phyloP scores from a whole-genome alignment of 768 basidiomycete species.

The Hygrocybe punicea region DNA sequence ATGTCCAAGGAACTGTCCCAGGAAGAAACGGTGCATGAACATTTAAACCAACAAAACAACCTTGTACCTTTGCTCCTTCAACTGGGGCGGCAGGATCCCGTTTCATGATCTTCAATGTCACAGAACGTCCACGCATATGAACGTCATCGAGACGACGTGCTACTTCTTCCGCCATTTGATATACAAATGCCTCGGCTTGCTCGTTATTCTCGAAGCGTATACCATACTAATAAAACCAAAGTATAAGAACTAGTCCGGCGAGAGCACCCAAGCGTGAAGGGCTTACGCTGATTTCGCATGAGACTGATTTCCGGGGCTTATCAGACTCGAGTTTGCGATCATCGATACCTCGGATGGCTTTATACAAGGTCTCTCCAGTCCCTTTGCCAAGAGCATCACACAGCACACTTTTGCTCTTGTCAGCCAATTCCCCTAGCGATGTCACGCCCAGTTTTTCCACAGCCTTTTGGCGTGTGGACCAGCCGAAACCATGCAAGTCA shows the following conservation, averaged over 20 bases:
- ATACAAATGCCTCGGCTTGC: conserved; percentile 77
- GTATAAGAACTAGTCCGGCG: neutral
- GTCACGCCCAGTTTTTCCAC: conserved; percentile 72
- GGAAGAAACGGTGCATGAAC: conserved; percentile 2
- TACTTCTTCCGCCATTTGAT: conserved; percentile 75
- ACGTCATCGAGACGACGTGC: conserved; percentile 64
- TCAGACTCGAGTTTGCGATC: conserved; percentile 74
- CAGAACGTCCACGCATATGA: conserved; percentile 63
- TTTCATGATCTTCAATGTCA: conserved; percentile 88
- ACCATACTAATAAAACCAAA: conserved; percentile 64
- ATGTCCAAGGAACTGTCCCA: conserved; percentile 80
- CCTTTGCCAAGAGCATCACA: conserved; percentile 73
- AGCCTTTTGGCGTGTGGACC: conserved; percentile 71
- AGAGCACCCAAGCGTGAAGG: neutral
- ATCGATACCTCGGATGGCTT: conserved; percentile 82
- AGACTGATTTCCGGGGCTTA: conserved; percentile 86
- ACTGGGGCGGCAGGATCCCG: conserved; percentile 81
- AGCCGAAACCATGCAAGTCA: conserved; percentile 85
- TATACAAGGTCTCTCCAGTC: conserved; percentile 82
- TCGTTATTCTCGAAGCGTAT: conserved; percentile 85
- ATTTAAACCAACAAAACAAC: neutral
- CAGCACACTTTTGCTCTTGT: conserved; percentile 60
- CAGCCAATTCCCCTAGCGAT: conserved; percentile 63
- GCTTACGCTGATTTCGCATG: conserved; percentile 91
- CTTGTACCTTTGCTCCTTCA: conserved; percentile 81